phyloP scores from a whole-genome alignment of 169 alveolate genomes.

The Plasmodium reichenowi region DNA sequence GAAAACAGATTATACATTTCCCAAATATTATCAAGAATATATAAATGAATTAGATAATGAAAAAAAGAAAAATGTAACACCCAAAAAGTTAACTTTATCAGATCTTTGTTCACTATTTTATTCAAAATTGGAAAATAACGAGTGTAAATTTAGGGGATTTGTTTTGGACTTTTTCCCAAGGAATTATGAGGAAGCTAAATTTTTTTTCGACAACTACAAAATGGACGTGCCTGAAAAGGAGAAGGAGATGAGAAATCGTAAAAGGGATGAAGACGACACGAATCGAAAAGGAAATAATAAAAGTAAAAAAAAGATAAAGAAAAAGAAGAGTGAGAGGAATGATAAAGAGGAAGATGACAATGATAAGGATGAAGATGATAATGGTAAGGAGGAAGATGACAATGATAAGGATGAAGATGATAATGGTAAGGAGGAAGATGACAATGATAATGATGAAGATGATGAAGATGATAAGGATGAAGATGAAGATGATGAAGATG shows the following conservation, averaged over 20 bases:
- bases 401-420: background rate
- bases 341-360: background rate
- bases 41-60: constrained; percentile 1
- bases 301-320: background rate
- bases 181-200: constrained; percentile 58
- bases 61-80: constrained; percentile 4
- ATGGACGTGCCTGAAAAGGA: background rate
- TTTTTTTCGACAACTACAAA: constrained; percentile 17
- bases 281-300: background rate
- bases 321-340: background rate
- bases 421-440: background rate
- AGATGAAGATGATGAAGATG: background rate
- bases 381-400: background rate
- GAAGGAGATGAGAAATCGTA: background rate
- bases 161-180: constrained; percentile 62
- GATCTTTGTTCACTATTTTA: constrained; percentile 33
- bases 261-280: background rate
- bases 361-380: background rate
- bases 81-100: constrained; percentile 7
- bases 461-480: background rate
- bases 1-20: constrained; percentile 22
- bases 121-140: constrained; percentile 31
- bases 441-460: background rate
- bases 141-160: constrained; percentile 58
- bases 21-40: constrained; percentile 26